Evolutionary conservation across 2,329 filamentous ascomycete species (phyloP), one percentile per base, ranked within the genome.

Genomic region (Cercospora sp.): DNA sequence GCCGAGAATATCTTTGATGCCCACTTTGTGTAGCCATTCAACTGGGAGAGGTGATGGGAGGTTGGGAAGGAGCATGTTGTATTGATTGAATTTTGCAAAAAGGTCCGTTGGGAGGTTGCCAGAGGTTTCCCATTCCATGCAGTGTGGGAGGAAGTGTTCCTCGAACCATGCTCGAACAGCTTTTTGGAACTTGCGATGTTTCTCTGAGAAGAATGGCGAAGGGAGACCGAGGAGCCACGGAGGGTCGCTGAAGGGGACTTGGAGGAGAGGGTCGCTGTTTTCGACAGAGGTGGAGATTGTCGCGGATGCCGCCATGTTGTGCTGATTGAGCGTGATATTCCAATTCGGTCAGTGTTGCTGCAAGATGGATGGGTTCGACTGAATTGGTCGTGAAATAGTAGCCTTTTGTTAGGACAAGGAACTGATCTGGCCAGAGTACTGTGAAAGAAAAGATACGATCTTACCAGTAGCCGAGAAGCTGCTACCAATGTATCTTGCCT

Each of bases 21-120:
- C 89, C 12, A 91, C 73, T 63, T 82, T 84, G 76, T 88, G 88
- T 68, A 92, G 80, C 88, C 88, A 90, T 61, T 84, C 84, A 0
- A 90, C 85, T 0, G 91, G 90, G 20, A 93, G 77, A 1, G 90
- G 90, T 0, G 89, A 85, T 0, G 89, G 88, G 42, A 93, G 81
- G 26, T 87, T 88, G 0, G 90, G 89, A 12, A 92, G 77, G n/a
- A 93, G 79, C 86, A 92, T 91, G 76, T 89, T 88, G 58, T 85
- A 84, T 67, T 85, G 81, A 53, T 85, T 86, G 75, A 92, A 92
- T 18, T 83, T 86, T 63, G 82, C 75, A 73, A 88, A 92, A 42
- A 92, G 85, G 76, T 88, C 82, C 40, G 84, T 80, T 0, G 89
- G 88, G 2, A 74, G 64, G n/a, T 57, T 60, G 67, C 67, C 70